Evolutionary conservation across 352 stramenopile genomes (phyloP).

Genomic region (Pythium aphanidermatum): DNA sequence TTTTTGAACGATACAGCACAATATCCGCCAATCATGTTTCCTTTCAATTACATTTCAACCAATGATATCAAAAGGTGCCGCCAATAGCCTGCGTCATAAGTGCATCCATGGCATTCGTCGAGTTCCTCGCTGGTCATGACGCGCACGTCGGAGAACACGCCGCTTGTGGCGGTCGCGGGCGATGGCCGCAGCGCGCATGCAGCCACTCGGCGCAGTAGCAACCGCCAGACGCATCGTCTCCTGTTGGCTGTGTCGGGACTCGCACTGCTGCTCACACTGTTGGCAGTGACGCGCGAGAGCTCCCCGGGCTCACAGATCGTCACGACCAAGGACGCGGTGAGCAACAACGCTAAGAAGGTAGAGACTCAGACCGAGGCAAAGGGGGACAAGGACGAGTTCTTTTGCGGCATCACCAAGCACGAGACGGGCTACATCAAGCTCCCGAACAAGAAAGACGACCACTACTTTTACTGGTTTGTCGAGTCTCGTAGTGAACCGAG

Average conservation of each 20-base stretch:
- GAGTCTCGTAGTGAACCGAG: slow-evolving; percentile 30
- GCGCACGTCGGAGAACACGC: slow-evolving; percentile 10
- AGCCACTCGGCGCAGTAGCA: background rate
- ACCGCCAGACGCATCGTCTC: background rate
- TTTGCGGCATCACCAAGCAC: slow-evolving; percentile 31
- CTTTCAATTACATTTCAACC: too few relatives aligned
- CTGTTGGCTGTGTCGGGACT: slow-evolving; percentile 24
- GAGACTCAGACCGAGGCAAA: background rate
- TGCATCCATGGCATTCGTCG: slow-evolving; percentile 4
- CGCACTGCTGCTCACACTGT: slow-evolving; percentile 27
- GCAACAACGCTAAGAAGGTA: background rate
- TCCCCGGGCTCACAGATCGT: background rate
- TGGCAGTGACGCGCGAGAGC: slow-evolving; percentile 22
- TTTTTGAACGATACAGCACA: too few relatives aligned
- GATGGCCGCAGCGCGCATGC: background rate
- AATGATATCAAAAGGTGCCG: too few relatives aligned
- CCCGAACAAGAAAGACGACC: slow-evolving; percentile 37
- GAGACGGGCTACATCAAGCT: slow-evolving; percentile 48
- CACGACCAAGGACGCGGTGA: background rate
- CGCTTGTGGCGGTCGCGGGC: slow-evolving; percentile 2
- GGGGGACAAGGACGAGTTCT: slow-evolving; percentile 13
- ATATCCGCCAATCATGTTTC: background rate
- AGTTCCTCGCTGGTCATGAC: slow-evolving; percentile 3
- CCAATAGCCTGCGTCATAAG: too few relatives aligned
- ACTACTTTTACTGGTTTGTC: slow-evolving; percentile 73